Evolutionary conservation across 768 basidiomycete genomes (phyloP), one percentile per base, ranked within the genome.

Genomic region (Asterophora lycoperdoides): DNA sequence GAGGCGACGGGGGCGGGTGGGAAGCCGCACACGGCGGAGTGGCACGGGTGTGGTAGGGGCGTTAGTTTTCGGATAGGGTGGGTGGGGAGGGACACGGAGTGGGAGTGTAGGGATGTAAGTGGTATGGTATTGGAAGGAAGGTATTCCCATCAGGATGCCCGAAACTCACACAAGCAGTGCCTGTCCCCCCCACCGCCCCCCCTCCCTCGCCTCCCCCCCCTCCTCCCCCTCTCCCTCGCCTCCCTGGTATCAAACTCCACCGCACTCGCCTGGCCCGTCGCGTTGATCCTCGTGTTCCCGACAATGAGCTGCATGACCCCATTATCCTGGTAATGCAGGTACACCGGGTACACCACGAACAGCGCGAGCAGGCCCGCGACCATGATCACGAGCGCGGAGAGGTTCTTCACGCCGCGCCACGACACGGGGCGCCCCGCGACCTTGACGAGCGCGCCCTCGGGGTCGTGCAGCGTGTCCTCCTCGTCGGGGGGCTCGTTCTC

Each of bases 341-440:
- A 57, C n/a, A 93, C 74, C 0, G 93, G 93, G 59, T 87, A 93
- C 20, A 80, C 77, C 42, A 88, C 79, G 62, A 94, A 95, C 3
- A 95, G 71, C 17, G 63, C 63, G 46, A 94, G 62, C 46, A 94
- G 65, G 1, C 70, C 75, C 8, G 62, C 18, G 17, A 87, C 64
- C 53, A 94, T 72, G 15, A 84, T 5, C 26, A 84, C 9, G 32
- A 95, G 69, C 44, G 83, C 76, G 28, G 78, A 68, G 34, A 92
- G 59, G 66, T 93, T 94, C 53, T 75, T 58, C 20, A 86, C 35
- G 5, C 66, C 62, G 23, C 68, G 62, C 58, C 54, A 58, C 3
- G 68, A 62, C 39, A 66, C 17, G 18, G 51, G 18, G 17, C 40
- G 44, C 7, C 47, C 56, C 37, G 54, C 52, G 29, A 56, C 57